phyloP scores from a whole-genome alignment of 352 stramenopile species.

The Phytopythium boreale region DNA sequence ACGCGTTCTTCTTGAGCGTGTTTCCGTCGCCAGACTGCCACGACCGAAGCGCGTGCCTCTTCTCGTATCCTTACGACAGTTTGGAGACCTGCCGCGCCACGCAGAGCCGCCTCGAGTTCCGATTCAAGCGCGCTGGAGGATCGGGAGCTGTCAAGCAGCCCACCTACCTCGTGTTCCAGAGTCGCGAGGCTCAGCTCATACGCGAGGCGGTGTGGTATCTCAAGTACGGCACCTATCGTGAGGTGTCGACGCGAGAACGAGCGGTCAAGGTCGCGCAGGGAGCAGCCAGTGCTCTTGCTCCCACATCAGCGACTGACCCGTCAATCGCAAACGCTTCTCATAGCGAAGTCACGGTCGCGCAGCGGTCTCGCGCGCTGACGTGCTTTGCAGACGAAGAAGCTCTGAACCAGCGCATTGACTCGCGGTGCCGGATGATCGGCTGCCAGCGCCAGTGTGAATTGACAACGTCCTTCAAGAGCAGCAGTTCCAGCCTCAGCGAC shows the following conservation, averaged over 20 bases:
- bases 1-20: constrained; percentile 43
- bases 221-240: constrained; percentile 40
- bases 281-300: background rate
- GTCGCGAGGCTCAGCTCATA: constrained; percentile 51
- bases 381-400: constrained; percentile 38
- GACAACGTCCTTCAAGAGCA: background rate
- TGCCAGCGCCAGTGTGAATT: constrained; percentile 23
- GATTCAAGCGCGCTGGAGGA: constrained; percentile 35
- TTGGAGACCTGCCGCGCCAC: constrained; percentile 48
- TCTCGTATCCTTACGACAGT: constrained; percentile 61
- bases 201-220: constrained; percentile 67
- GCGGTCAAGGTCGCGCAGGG: background rate
- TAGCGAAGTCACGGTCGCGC: background rate
- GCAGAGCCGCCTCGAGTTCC: constrained; percentile 45
- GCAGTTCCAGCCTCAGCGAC: constrained; percentile 9
- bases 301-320: background rate
- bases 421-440: constrained; percentile 50
- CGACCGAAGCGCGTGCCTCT: constrained; percentile 64
- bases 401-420: constrained; percentile 38
- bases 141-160: constrained; percentile 46
- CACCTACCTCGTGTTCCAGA: constrained; percentile 54
- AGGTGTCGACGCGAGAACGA: constrained; percentile 26
- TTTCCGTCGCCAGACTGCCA: constrained; percentile 54
- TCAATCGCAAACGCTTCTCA: background rate
- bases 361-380: constrained; percentile 23